These are phyloP conservation scores for Beauveria pseudobassiana DNA, from an alignment of 2,329 filamentous ascomycete genomes.

Conservation along the genomic window DNA sequence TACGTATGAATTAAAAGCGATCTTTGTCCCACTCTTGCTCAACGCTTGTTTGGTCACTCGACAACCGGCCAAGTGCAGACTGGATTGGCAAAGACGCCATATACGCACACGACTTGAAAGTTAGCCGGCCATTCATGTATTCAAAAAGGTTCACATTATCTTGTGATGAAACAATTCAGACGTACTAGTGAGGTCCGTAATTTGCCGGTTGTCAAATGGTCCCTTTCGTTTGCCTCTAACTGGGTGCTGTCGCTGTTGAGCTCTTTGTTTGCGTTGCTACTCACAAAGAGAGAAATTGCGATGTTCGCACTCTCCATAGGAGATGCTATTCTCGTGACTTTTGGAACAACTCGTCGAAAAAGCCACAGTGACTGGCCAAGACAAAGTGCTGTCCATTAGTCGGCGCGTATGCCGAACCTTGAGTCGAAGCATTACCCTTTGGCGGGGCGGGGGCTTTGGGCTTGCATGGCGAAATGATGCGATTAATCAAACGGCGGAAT, in stretches of 20 bases:
- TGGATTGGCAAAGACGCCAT: not conserved
- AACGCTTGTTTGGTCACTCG: not conserved
- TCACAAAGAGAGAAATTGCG: not conserved
- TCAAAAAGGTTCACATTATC: not conserved
- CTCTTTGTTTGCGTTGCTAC: not conserved
- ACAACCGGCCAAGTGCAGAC: not conserved
- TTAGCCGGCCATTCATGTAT: not conserved
- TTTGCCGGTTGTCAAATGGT: not conserved
- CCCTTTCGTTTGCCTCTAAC: not conserved
- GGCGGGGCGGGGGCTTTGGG: too few relatives aligned
- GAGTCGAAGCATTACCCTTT: too few relatives aligned
- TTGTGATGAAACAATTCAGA: not conserved
- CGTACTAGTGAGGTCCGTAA: not conserved
- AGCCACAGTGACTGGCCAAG: not conserved
- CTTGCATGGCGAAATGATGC: not conserved
- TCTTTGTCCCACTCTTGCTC: slow-evolving; percentile 1
- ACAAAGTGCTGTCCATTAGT: not conserved
- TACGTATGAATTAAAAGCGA: not conserved
- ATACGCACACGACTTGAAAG: too few relatives aligned
- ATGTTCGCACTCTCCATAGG: not conserved
- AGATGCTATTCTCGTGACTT: not conserved
- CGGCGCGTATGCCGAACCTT: not conserved
- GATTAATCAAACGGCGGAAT: not conserved
- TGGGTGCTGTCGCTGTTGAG: not conserved
- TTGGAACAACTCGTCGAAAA: not conserved